Evolutionary conservation across 352 stramenopile genomes (phyloP).

Genomic region (Pythium brassicae): DNA sequence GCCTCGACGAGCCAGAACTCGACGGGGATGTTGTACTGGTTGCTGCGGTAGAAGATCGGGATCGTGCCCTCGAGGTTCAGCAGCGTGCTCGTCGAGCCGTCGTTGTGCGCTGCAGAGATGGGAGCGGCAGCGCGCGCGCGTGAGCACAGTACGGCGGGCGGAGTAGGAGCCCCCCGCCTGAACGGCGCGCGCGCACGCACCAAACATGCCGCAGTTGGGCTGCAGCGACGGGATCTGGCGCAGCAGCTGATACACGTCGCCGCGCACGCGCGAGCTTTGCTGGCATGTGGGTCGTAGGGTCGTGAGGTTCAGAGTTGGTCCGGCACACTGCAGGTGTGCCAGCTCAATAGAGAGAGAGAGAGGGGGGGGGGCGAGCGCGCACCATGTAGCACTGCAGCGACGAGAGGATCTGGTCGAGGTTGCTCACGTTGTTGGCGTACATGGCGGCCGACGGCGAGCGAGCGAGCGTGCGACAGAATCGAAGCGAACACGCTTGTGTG

Average conservation of each 20-base stretch:
- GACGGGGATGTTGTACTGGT: conserved; percentile 91
- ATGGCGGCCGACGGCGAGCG: conserved; percentile 22
- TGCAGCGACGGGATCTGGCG: conserved; percentile 83
- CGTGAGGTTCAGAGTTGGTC: neutral
- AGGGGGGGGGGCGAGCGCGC: conserved; percentile 5
- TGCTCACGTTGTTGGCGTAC: conserved; percentile 85
- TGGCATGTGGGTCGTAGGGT: conserved; percentile 8
- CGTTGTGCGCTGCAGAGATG: conserved; percentile 77
- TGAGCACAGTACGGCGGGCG: neutral
- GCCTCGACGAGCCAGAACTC: conserved; percentile 86
- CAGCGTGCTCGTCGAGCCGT: conserved; percentile 81
- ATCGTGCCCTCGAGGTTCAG: conserved; percentile 87
- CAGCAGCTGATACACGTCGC: conserved; percentile 82
- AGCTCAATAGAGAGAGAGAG: conserved; percentile 1
- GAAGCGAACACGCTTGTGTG: too few species aligned
- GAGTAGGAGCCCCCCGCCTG: too few species aligned
- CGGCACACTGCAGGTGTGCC: neutral
- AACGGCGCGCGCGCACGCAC: conserved; percentile 17
- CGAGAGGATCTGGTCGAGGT: conserved; percentile 84
- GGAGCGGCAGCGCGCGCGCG: too few species aligned
- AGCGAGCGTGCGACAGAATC: too few species aligned
- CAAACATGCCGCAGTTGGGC: conserved; percentile 82
- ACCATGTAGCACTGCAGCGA: conserved; percentile 82
- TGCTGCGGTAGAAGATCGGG: conserved; percentile 86
- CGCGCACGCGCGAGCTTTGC: conserved; percentile 81